Evolutionary conservation across 176 grass and related monocot genomes (phyloP).

Genomic region (Zoysia japonica): DNA sequence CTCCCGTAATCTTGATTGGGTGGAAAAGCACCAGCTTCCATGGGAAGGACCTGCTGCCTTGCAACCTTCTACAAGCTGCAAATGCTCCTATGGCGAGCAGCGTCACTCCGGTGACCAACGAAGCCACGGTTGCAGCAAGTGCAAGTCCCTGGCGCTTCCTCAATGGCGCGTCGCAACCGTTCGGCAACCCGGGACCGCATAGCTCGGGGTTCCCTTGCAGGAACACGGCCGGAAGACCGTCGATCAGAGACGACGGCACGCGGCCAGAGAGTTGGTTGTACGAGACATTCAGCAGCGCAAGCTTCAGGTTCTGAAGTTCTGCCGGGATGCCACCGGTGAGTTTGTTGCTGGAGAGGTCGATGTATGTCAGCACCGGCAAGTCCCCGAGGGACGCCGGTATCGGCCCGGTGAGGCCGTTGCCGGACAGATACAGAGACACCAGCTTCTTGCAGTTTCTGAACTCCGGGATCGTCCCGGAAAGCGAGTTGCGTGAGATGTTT

Average conservation of each 20-base stretch:
- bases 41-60: not conserved
- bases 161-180: slow-evolving; percentile 21
- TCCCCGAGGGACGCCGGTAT: slow-evolving; percentile 62
- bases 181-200: slow-evolving; percentile 61
- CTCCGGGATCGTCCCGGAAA: slow-evolving; percentile 56
- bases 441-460: slow-evolving; percentile 62
- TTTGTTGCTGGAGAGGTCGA: slow-evolving; percentile 73
- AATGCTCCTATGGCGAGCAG: slow-evolving; percentile 48
- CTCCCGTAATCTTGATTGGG: slow-evolving; percentile 56
- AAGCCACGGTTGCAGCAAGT: slow-evolving; percentile 43
- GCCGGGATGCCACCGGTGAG: slow-evolving; percentile 63
- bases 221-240: slow-evolving; percentile 66
- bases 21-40: slow-evolving; percentile 71
- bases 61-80: slow-evolving; percentile 32
- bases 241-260: slow-evolving; percentile 52
- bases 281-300: slow-evolving; percentile 77
- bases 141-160: slow-evolving; percentile 38
- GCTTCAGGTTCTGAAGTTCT: slow-evolving; percentile 67
- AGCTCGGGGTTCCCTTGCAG: slow-evolving; percentile 64
- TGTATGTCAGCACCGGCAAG: slow-evolving; percentile 75
- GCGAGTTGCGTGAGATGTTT: slow-evolving; percentile 65
- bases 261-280: slow-evolving; percentile 70
- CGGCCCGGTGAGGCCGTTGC: slow-evolving; percentile 59
- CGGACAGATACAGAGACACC: slow-evolving; percentile 65
- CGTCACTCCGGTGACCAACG: slow-evolving; percentile 27